Evolutionary conservation across 192 early-diverging fungal genomes (phyloP).

Genomic region (Gonapodya prolifera): DNA sequence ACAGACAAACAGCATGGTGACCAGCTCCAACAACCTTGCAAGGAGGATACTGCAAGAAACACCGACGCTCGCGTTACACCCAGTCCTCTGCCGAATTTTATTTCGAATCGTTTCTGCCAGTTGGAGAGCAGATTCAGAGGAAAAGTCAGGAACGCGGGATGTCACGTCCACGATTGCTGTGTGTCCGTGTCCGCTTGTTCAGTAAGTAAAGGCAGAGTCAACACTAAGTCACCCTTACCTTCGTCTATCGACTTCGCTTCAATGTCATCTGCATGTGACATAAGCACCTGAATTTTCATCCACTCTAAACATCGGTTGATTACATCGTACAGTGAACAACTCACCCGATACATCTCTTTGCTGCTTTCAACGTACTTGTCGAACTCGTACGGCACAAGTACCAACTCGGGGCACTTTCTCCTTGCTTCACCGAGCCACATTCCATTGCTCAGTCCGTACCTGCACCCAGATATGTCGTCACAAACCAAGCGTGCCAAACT

Average conservation of each 20-base stretch:
- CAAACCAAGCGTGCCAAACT: slow-evolving; percentile 26
- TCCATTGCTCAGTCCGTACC: slow-evolving; percentile 2
- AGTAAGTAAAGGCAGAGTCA: background rate
- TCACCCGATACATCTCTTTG: slow-evolving; percentile 36
- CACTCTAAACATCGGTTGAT: too few species aligned
- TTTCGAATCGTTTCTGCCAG: slow-evolving; percentile 43
- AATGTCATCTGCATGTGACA: background rate
- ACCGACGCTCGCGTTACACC: slow-evolving; percentile 62
- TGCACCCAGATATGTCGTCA: background rate
- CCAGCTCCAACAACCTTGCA: background rate
- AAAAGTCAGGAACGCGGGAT: background rate
- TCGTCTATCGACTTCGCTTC: slow-evolving; percentile 3
- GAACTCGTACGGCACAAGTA: slow-evolving; percentile 63
- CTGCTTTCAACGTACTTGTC: slow-evolving; percentile 51
- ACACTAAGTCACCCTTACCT: background rate
- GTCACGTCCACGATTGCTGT: background rate
- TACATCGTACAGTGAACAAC: background rate
- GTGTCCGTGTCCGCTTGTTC: background rate
- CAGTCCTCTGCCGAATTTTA: slow-evolving; percentile 30
- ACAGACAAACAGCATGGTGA: too few species aligned
- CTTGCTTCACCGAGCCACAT: slow-evolving; percentile 47
- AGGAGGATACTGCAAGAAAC: slow-evolving; percentile 7
- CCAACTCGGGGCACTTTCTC: slow-evolving; percentile 46
- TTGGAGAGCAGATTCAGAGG: background rate
- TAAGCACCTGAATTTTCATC: background rate